phyloP scores from a whole-genome alignment of 2,329 filamentous ascomycete genomes.

The Epichloe coenophiala region DNA sequence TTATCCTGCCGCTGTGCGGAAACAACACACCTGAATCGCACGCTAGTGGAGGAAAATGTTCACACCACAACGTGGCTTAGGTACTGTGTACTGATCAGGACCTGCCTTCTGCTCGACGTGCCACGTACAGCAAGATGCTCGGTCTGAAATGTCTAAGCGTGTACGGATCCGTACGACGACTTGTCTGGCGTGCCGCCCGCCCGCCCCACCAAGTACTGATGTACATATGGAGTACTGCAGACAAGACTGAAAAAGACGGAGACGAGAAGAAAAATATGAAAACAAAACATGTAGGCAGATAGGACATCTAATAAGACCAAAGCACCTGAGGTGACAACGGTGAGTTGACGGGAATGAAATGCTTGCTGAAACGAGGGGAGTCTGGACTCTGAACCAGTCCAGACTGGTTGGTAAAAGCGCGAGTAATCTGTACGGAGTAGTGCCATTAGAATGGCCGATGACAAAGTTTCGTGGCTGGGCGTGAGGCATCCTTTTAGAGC shows the following conservation, averaged over 20 bases:
- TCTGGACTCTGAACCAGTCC: neutral
- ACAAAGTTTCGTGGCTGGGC: neutral
- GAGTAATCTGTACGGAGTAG: neutral
- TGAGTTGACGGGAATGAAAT: neutral
- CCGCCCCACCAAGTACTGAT: too few species aligned
- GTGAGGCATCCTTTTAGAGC: neutral
- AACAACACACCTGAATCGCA: constrained; percentile 2
- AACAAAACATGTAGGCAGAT: too few species aligned
- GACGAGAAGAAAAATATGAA: too few species aligned
- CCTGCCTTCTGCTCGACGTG: too few species aligned
- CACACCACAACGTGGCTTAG: neutral
- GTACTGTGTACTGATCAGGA: neutral
- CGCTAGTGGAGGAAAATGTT: neutral
- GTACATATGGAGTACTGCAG: too few species aligned
- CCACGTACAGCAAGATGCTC: too few species aligned
- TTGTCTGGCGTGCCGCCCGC: too few species aligned
- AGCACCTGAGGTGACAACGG: neutral
- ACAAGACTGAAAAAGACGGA: too few species aligned
- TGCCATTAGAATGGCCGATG: neutral
- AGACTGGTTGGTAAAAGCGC: neutral
- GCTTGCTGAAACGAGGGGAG: neutral
- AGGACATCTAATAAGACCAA: neutral
- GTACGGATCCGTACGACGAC: too few species aligned
- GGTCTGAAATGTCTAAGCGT: too few species aligned
- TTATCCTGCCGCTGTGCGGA: neutral